Evolutionary conservation across 495 filamentous ascomycete genomes (phyloP).

Genomic region (Penicillium steckii): DNA sequence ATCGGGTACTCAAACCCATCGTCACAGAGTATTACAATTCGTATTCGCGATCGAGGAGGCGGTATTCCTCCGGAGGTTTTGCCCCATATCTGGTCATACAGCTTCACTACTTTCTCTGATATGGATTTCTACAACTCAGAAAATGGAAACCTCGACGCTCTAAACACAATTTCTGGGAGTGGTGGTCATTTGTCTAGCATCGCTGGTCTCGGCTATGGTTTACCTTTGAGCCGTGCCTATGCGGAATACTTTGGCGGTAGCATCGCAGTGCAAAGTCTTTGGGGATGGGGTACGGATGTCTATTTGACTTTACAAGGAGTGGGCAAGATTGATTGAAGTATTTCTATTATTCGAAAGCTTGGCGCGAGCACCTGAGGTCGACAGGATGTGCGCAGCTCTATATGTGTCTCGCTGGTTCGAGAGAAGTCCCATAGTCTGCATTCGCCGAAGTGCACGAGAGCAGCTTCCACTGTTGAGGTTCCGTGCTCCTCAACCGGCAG

Average conservation of each 20-base stretch:
- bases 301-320: constrained; percentile 83
- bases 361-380: too few species aligned
- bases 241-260: constrained; percentile 98
- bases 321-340: constrained; percentile 55
- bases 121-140: constrained; percentile 40
- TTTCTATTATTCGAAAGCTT: constrained; percentile 54
- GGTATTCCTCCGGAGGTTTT: constrained; percentile 82
- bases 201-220: constrained; percentile 88
- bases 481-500: constrained; percentile 41
- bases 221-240: constrained; percentile 90
- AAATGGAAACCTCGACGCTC: constrained; percentile 58
- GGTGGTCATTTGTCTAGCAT: constrained; percentile 72
- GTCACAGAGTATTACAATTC: constrained; percentile 86
- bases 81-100: constrained; percentile 91
- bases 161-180: constrained; percentile 68
- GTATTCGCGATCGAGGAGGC: constrained; percentile 92
- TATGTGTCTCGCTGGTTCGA: constrained; percentile 14
- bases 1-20: constrained; percentile 46
- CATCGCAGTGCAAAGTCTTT: constrained; percentile 90
- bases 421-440: constrained; percentile 7
- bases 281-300: constrained; percentile 90
- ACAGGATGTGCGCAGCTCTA: constrained; percentile 36
- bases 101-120: constrained; percentile 90
- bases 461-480: constrained; percentile 38
- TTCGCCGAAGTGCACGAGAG: constrained; percentile 17